Evolutionary conservation across 148 eudicot species (phyloP), one percentile per base, ranked within the genome.

Genomic region (Chenopodium suecicum): DNA sequence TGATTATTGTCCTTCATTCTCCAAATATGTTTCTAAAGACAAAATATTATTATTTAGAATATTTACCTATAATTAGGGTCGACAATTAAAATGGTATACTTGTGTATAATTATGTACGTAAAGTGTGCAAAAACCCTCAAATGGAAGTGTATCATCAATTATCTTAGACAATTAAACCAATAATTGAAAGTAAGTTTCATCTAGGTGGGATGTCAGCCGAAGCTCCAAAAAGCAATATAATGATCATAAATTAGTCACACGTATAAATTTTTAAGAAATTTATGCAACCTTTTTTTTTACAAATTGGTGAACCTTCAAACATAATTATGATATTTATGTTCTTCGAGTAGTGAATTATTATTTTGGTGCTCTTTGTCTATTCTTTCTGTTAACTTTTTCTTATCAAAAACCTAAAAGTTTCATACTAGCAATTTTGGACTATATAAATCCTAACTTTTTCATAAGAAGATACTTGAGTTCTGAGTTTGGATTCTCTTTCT

Each of bases 201-300:
- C 73, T 47, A 78, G 50, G 44, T 25, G 62, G 68, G 60, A 71
- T 77, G 78, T 72, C 77, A 82, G 81, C 77, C 54, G 34, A 82
- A 82, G 77, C 78, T 78, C 74, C 63, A 63, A 48, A 83, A 83
- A 73, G 67, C 78, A 58, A 5, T 41, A 41, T 41, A 41, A 52
- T 71, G 78, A 67, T 78, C 10, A 73, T 72, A 83, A 78, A 47
- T 14, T 17, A 3, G 46, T 73, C 74, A 73, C 78, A 83, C 82
- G 63, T 78, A 23, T 78, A 72, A 62, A 68, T 62, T 83, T 83
- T 78, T 66, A 74, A 66, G 82, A 73, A 83, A 13, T 78, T 83
- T 60, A 83, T 83, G 78, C 78, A 77, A 50, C 10, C 58, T 14
- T 54, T 63, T 25, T 4, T 4, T 19, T 7, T 8, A 31, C 10